Conservation (phyloP, 2,329 filamentous ascomycete genomes). For the Zarea fungicola region DNA sequence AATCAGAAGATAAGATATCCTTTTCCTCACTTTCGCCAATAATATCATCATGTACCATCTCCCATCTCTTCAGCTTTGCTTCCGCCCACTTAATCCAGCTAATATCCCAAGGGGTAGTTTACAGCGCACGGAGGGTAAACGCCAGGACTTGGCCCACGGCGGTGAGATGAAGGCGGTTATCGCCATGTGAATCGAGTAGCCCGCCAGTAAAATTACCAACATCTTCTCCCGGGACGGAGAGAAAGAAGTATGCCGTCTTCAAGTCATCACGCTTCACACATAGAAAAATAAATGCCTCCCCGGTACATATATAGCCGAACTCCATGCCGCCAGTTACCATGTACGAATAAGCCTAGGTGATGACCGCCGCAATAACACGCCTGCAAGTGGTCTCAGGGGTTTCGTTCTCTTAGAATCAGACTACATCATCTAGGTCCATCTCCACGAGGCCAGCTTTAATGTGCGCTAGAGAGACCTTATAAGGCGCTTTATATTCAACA, state of each 20-base stretch:
- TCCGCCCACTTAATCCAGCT: constrained; percentile 5
- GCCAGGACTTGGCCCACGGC: constrained; percentile 1
- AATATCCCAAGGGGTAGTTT: background rate
- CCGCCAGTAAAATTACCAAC: constrained; percentile 3
- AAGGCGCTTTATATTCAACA: constrained; percentile 1
- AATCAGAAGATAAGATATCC: background rate
- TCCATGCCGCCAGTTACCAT: background rate
- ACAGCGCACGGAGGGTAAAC: constrained; percentile 7
- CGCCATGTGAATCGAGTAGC: background rate
- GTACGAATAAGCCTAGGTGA: constrained; percentile 1
- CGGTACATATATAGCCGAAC: background rate
- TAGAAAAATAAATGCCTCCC: constrained; percentile 1
- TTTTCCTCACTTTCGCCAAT: constrained; percentile 1
- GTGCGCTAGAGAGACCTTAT: background rate
- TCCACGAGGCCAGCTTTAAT: background rate
- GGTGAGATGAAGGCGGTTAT: constrained; percentile 6
- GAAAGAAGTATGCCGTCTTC: background rate
- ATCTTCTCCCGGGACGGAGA: constrained; percentile 1
- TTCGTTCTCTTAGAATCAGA: background rate
- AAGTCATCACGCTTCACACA: background rate
- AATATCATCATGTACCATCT: constrained; percentile 7
- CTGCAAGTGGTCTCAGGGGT: background rate
- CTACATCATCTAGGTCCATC: constrained; percentile 5
- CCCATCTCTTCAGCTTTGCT: background rate
- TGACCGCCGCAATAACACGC: background rate